These are phyloP conservation scores for Aspergillus fumigatus DNA, from an alignment of 2,329 filamentous ascomycete species.

Conservation along the genomic window DNA sequence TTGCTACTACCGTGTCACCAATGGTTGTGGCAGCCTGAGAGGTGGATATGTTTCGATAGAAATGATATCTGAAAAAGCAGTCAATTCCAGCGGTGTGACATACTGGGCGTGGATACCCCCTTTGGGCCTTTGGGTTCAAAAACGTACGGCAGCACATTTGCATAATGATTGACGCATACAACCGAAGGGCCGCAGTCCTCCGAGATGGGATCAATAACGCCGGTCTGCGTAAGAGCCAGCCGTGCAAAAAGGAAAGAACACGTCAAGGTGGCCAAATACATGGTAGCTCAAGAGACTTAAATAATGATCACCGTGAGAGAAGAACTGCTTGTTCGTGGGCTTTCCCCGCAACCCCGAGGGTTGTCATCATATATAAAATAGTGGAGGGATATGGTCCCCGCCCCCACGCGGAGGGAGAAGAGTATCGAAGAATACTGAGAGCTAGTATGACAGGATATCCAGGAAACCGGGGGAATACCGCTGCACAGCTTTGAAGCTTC, in stretches of 20 bases:
- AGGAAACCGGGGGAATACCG: background rate
- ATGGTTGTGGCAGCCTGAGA: conserved; percentile 22
- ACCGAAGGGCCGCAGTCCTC: conserved; percentile 27
- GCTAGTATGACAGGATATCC: background rate
- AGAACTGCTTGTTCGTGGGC: background rate
- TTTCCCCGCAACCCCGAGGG: background rate
- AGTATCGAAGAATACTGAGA: background rate
- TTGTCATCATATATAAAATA: background rate
- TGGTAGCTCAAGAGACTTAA: background rate
- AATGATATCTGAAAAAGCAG: conserved; percentile 33
- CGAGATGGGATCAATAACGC: conserved; percentile 26
- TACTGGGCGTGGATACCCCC: background rate
- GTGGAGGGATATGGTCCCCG: background rate
- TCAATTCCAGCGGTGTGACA: conserved; percentile 6
- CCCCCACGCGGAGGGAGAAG: background rate
- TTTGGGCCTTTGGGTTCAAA: background rate
- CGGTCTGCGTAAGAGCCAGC: conserved; percentile 18
- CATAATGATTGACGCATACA: conserved; percentile 39
- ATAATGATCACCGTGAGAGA: background rate
- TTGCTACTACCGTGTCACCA: conserved; percentile 29
- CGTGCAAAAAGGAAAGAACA: conserved; percentile 5
- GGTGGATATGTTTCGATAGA: conserved; percentile 30
- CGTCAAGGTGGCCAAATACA: background rate
- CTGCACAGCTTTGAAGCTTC: background rate
- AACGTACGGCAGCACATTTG: conserved; percentile 20